Conservation (phyloP, 768 basidiomycete genomes). For the Suillus brevipes region DNA sequence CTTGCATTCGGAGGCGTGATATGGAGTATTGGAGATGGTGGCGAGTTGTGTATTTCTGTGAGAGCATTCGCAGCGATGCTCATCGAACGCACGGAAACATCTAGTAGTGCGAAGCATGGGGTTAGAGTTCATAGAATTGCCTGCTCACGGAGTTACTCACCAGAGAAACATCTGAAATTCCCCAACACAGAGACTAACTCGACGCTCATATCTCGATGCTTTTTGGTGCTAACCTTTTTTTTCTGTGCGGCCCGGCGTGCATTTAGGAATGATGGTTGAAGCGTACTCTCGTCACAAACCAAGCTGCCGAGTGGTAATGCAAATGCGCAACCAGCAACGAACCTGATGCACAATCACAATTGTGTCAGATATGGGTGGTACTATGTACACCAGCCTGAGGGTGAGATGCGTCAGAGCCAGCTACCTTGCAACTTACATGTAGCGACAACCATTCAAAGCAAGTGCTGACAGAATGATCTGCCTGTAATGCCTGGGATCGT, state of each 20-base stretch:
- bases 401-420: too few species aligned
- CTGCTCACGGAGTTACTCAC: constrained; percentile 16
- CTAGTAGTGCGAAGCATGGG: not conserved
- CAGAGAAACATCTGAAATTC: constrained; percentile 16
- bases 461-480: too few species aligned
- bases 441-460: too few species aligned
- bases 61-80: constrained; percentile 17
- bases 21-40: constrained; percentile 11
- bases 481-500: too few species aligned
- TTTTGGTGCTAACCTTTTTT: too few species aligned
- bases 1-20: constrained; percentile 16
- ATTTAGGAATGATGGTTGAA: not conserved
- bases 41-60: constrained; percentile 14
- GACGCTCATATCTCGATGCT: constrained; percentile 22
- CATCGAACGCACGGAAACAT: constrained; percentile 18
- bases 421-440: too few species aligned
- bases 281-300: constrained; percentile 7
- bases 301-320: constrained; percentile 7
- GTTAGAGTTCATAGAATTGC: constrained; percentile 12
- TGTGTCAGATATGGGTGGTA: constrained; percentile 35
- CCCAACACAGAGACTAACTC: too few species aligned
- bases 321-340: constrained; percentile 13
- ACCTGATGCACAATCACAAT: constrained; percentile 22
- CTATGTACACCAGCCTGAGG: not conserved
- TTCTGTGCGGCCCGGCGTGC: not conserved